Evolutionary conservation across 2,329 filamentous ascomycete genomes (phyloP), one percentile per base, ranked within the genome.

Genomic region (Claviceps purpurea): DNA sequence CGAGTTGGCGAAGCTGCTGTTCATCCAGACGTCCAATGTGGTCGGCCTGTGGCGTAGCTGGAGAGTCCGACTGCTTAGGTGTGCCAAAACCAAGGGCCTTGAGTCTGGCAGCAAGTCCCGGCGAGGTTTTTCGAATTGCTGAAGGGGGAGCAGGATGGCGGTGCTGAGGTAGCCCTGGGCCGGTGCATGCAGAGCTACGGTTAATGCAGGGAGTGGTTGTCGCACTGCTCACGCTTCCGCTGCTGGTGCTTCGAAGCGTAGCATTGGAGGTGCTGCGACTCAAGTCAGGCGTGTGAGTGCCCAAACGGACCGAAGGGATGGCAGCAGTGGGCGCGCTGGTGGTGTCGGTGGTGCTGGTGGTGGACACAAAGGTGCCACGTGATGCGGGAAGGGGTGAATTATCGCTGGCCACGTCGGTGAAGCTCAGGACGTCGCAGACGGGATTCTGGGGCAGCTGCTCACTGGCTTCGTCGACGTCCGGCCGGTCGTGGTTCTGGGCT

Each of bases 21-120:
- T 87, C 81, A 60, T 84, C 75, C 51, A 89, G 79, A 55, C 84
- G 81, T 58, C 84, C 84, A 60, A 87, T 74, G 61, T 70, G 68
- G 49, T 78, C 74, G 65, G 57, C 59, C 49, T 63, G 61, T 24
- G 65, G 58, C 16, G 59, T 54, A 20, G 51, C 48, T 26, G 57
- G 48, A 50, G 56, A 52, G 47, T 62, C 62, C 56, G 68, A 59
- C 54, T 70, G 68, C 56, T 69, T 70, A 50, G 66, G 56, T 26
- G 67, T 65, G 52, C 77, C 78, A 56, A 84, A 82, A 41, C 81
- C 80, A 45, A 84, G 70, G 43, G 81, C 81, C 62, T 81, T 82
- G 52, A 84, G 73, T 62, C 81, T 78, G 55, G 79, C 80, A 58
- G 81, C 80, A 50, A 84, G 70, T 41, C 81, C 81, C 42, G 81